These are phyloP conservation scores for Pulveroboletus sp. DNA, from an alignment of 768 basidiomycete genomes.

Conservation along the genomic window DNA sequence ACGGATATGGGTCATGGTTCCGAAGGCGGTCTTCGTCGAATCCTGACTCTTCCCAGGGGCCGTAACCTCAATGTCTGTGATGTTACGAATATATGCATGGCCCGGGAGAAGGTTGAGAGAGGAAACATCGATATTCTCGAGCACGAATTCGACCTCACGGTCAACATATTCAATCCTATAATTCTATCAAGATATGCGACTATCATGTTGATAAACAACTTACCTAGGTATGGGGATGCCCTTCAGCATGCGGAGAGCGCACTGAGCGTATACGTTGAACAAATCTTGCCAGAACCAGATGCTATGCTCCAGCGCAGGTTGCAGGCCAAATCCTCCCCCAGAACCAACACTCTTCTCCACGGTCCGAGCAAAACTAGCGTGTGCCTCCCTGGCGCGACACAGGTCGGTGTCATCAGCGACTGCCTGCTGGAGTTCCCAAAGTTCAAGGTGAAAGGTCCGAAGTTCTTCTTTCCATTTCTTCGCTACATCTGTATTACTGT, in stretches of 20 bases:
- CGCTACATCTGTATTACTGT: conserved; percentile 38
- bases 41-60: conserved; percentile 33
- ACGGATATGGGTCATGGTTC: conserved; percentile 61
- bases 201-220: conserved; percentile 4
- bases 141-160: conserved; percentile 61
- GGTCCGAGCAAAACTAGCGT: conserved; percentile 44
- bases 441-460: conserved; percentile 41
- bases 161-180: conserved; percentile 69
- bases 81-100: conserved; percentile 66
- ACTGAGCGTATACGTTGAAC: conserved; percentile 74
- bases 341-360: conserved; percentile 39
- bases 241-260: conserved; percentile 45
- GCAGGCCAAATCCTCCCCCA: conserved; percentile 39
- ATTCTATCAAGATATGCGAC: background rate
- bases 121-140: conserved; percentile 70
- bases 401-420: conserved; percentile 49
- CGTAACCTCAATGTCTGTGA: conserved; percentile 56
- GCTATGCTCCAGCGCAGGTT: conserved; percentile 53
- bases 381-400: conserved; percentile 41
- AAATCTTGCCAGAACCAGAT: conserved; percentile 81
- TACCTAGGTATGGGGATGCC: conserved; percentile 69
- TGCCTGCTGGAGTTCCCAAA: conserved; percentile 41
- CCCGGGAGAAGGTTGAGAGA: conserved; percentile 64
- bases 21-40: conserved; percentile 44
- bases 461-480: conserved; percentile 51